Evolutionary conservation across 805 yeast genomes (phyloP), one percentile per base, ranked within the genome.

Genomic region (Yarrowia divulgata): DNA sequence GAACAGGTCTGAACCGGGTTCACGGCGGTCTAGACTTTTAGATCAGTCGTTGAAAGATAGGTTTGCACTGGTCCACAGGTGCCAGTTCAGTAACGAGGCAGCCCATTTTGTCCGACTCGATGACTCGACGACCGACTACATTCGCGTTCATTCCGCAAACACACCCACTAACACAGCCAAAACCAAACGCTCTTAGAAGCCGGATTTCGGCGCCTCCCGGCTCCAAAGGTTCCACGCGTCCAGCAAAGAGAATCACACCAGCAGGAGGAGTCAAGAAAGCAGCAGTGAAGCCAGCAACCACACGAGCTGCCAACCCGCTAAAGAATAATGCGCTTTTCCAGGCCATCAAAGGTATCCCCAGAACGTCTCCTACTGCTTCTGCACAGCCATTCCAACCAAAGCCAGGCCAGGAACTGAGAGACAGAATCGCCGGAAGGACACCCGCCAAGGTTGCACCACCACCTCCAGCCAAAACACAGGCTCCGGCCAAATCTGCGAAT

Each of bases 261-360:
- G 34, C 34, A 10, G 54, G 39, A n/a, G 54, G 52, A 23, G 18
- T 48, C 16, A 32, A 34, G 18, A 50, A 50, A 34, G 19, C 40
- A 34, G 9, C 14, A 4, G 32, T 35, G n/a, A 50, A 50, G 18
- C 55, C 39, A 3, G 8, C 54, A 14, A 2, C 32, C 37, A 39
- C 19, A 35, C 46, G n/a, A 8, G 2, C 48, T 3, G 39, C 48
- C 19, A 60, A 60, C 42, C 52, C 34, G 18, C 52, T 45, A 2
- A 57, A 57, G 42, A 14, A 34, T 34, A 60, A 60, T 13, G 66
- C 66, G 0, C 66, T 60, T 7, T 60, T 60, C 52, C 66, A 60
- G 52, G 66, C 66, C n/a, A 40, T 60, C 39, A 34, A 45, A 7
- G 66, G 66, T 13, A 18, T 60, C 9, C 66, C 66, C 8, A 3